A percentile compares a stretch with the other conserved stretches of the same genome.
Conservation (phyloP, 2,329 filamentous ascomycete species). For the Fusarium sp. region DNA sequence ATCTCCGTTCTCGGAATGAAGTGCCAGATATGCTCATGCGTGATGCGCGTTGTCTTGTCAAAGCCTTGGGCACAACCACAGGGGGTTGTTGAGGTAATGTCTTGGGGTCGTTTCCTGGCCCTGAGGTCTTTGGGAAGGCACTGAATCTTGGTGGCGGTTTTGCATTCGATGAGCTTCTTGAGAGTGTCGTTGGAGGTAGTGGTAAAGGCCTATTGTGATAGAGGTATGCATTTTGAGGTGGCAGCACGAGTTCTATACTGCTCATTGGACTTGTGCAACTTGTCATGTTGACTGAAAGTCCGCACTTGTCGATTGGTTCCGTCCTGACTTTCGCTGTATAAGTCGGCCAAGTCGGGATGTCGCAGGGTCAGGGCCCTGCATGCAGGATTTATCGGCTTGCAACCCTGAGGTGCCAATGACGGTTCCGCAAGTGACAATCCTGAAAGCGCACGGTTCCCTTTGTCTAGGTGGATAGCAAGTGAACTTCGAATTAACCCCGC, state of each 20-base stretch:
- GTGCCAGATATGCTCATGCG: slow-evolving; percentile 33
- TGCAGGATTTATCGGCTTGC: slow-evolving; percentile 22
- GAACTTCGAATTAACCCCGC: slow-evolving; percentile 8
- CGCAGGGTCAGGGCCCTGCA: slow-evolving; percentile 22
- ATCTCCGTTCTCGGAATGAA: slow-evolving; percentile 40
- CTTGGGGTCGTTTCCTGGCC: slow-evolving; percentile 37
- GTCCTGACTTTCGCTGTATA: neutral
- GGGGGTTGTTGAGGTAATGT: slow-evolving; percentile 28
- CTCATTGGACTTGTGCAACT: slow-evolving; percentile 25
- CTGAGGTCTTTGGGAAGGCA: slow-evolving; percentile 27
- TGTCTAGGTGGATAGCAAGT: slow-evolving; percentile 8
- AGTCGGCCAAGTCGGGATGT: slow-evolving; percentile 4
- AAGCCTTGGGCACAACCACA: slow-evolving; percentile 12
- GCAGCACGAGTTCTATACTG: slow-evolving; percentile 32
- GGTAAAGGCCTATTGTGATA: slow-evolving; percentile 39
- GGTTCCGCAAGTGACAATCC: slow-evolving; percentile 11
- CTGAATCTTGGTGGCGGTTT: slow-evolving; percentile 28
- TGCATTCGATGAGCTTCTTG: slow-evolving; percentile 12
- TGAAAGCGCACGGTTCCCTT: slow-evolving; percentile 24
- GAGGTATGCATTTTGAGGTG: slow-evolving; percentile 39
- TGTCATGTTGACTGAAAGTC: slow-evolving; percentile 20
- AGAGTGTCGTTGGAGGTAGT: slow-evolving; percentile 27
- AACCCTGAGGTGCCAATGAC: slow-evolving; percentile 16
- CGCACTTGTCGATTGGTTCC: slow-evolving; percentile 1
- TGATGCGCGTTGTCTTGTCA: slow-evolving; percentile 30